Evolutionary conservation across 2,329 filamentous ascomycete genomes (phyloP).

Genomic region (Paramyrothecium sp.): DNA sequence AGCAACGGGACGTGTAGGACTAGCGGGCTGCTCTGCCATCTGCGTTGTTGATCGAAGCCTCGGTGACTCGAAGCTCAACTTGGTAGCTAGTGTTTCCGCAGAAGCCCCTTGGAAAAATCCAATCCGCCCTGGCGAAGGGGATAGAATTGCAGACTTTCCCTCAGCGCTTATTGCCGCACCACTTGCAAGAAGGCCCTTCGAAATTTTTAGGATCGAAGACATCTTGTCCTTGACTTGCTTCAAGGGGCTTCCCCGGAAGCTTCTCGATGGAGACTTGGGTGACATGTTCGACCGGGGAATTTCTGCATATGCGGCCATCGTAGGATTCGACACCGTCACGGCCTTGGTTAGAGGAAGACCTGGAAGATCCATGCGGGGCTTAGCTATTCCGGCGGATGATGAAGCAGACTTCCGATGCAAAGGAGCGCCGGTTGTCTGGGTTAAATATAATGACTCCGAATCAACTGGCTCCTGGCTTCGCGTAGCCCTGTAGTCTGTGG

Average conservation of each 20-base stretch:
- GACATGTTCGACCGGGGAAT: conserved; percentile 42
- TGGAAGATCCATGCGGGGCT: conserved; percentile 13
- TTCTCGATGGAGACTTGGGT: conserved; percentile 55
- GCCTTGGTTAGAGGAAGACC: conserved; percentile 52
- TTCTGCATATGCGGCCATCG: conserved; percentile 47
- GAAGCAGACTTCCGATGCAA: conserved; percentile 61
- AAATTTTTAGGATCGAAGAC: conserved; percentile 85
- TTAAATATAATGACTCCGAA: not conserved
- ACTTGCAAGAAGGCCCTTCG: conserved; percentile 81
- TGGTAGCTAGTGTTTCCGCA: conserved; percentile 42
- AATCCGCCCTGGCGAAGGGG: conserved; percentile 49
- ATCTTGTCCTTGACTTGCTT: conserved; percentile 92
- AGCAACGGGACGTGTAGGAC: conserved; percentile 40
- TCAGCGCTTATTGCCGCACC: conserved; percentile 65
- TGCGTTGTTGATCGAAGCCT: conserved; percentile 11
- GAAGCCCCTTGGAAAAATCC: conserved; percentile 44
- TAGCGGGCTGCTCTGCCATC: conserved; percentile 23
- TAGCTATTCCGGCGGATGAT: conserved; percentile 50
- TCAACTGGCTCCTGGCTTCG: not conserved
- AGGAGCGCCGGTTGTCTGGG: conserved; percentile 12
- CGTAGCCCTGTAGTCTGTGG: not conserved
- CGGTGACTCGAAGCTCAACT: conserved; percentile 17
- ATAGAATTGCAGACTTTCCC: conserved; percentile 56
- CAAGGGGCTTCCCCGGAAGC: conserved; percentile 70
- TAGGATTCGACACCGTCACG: conserved; percentile 58